Percentiles rank a stretch among this genome's conserved stretches.
These are phyloP conservation scores for Oenanthe javanica DNA, from an alignment of 140 eudicot species.

Conservation along the genomic window DNA sequence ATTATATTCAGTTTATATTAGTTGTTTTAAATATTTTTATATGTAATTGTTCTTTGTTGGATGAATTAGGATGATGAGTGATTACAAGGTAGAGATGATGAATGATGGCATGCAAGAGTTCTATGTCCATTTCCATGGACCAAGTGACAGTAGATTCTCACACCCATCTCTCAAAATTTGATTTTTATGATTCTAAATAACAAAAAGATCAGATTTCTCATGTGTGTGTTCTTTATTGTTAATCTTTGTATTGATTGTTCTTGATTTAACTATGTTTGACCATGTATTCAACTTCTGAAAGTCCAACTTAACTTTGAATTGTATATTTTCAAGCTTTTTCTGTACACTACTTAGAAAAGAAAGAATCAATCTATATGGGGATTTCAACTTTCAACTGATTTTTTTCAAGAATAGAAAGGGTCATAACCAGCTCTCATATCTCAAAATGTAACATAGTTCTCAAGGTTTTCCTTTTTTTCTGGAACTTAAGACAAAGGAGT, in stretches of 20 bases:
- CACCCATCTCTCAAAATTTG: slow-evolving; percentile 24
- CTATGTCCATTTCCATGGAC: slow-evolving; percentile 91
- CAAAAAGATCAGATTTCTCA: neutral
- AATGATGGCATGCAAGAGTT: slow-evolving; percentile 98
- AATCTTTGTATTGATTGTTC: slow-evolving; percentile 2
- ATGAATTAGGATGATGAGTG: slow-evolving; percentile 87
- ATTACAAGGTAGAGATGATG: slow-evolving; percentile 96
- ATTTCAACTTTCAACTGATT: neutral
- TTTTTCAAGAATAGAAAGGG: neutral
- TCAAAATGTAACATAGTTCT: neutral
- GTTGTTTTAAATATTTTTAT: neutral
- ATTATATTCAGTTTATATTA: neutral
- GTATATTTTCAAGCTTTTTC: neutral
- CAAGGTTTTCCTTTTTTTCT: neutral
- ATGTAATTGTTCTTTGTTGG: slow-evolving; percentile 8
- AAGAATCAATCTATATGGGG: neutral
- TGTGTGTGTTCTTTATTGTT: slow-evolving; percentile 10
- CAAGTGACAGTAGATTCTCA: slow-evolving; percentile 60
- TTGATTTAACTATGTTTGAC: slow-evolving; percentile 15
- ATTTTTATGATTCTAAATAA: neutral
- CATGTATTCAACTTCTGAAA: slow-evolving; percentile 1
- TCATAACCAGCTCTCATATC: neutral
- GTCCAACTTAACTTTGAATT: slow-evolving; percentile 1
- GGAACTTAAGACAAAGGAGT: neutral
- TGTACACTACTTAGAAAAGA: neutral